Base-by-base conservation (phyloP, 2,329 filamentous ascomycete species). In the Cercospora sojina region DNA sequence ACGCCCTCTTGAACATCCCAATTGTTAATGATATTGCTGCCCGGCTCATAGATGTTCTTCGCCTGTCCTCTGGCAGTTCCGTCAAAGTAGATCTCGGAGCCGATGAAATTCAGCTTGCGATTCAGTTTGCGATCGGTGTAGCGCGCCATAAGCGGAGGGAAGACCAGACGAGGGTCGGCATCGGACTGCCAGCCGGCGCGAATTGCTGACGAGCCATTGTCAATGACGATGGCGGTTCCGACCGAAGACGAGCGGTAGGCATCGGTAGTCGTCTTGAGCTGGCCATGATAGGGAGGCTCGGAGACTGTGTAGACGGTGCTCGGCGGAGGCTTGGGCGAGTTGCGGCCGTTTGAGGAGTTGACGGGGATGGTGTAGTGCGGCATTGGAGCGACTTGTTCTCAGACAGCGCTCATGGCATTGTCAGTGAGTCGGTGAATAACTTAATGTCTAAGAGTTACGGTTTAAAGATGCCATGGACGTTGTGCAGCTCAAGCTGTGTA, bases 1-100 rank as follows among this genome's bases (percentile, higher is more conserved):
- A 97, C 85, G 66, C 94, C 93, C 79, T 99, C 95, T 88, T 97
- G 93, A 35, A 93, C 93, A 79, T 99, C 95, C 93, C 96, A 99
- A 77, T 98, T 98, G 78, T 92, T 93, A 67, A 98, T 88, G 57
- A 99, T 90, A 70, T 93, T 94, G 53, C 90, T 94, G 25, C 93
- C 93, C 1, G 90, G 87, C 78, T 99, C 95, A 74, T 97, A 98
- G 1, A 93, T 90, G 77, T 92, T 91, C 77, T 94, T 90, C 67
- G 96, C 90, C 77, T 98, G 95, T 10, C 93, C 92, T 64, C 92
- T 87, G 23, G 95, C 93, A 1, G 93, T 97, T 27, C 94, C 95
- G 80, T 99, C 95, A 70, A 93, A 90, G 76, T 95, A 98, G 75
- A 96, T 92, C 81, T 99, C 95, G 73, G 89, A 88, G 64, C 95